Evolutionary conservation across 176 grass and related monocot genomes (phyloP).

Genomic region (Eragrostis nindensis): DNA sequence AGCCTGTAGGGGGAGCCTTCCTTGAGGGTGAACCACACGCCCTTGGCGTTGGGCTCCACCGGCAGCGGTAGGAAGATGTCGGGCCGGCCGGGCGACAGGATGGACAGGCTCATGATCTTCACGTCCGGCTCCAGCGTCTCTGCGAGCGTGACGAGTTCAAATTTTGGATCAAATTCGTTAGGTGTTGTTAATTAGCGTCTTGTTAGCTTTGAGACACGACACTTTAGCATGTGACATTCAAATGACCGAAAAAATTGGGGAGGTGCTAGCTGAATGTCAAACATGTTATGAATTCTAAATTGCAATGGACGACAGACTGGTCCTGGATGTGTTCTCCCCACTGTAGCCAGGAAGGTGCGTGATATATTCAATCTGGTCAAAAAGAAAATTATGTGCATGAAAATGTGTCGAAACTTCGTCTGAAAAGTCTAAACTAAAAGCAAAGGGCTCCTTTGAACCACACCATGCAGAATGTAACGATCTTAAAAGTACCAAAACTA

Average conservation of each 20-base stretch:
- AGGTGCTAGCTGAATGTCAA: neutral
- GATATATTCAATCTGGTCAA: neutral
- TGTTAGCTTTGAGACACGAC: too few relatives aligned
- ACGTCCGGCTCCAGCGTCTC: constrained; percentile 87
- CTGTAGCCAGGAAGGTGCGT: neutral
- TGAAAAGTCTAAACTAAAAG: constrained; percentile 11
- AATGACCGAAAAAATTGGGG: neutral
- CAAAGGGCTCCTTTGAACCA: neutral
- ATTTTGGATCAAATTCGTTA: neutral
- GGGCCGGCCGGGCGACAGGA: constrained; percentile 64
- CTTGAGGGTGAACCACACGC: constrained; percentile 90
- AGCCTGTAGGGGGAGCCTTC: constrained; percentile 86
- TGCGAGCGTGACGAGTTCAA: constrained; percentile 15
- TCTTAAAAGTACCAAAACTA: constrained; percentile 28
- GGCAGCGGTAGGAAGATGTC: constrained; percentile 84
- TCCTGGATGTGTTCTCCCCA: neutral
- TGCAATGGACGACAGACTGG: neutral
- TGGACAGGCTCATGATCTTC: constrained; percentile 89
- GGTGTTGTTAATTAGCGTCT: neutral
- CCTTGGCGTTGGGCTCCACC: constrained; percentile 67
- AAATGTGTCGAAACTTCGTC: neutral
- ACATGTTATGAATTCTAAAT: neutral
- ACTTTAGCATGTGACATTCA: neutral
- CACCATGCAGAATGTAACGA: neutral
- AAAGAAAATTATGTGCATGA: neutral